Base-by-base conservation (phyloP, 1,284 basidiomycete genomes). In the Puccinia hordei region DNA sequence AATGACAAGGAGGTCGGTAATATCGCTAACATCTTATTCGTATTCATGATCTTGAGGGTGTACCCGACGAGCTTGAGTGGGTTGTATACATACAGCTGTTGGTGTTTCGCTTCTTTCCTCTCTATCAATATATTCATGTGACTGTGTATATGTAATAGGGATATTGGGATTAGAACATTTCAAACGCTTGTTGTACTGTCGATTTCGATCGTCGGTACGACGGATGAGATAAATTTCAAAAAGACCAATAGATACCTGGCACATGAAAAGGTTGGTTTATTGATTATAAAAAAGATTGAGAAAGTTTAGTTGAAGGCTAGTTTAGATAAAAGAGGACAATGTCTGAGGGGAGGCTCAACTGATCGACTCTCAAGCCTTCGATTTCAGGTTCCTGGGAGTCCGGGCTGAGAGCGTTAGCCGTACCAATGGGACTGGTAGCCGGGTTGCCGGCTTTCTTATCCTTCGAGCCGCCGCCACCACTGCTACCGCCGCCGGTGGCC, bases 281-380 rank as follows among this genome's bases (percentile, higher is more conserved):
- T 24, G 17, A 30, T 53, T 27, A 73, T n/a, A 19, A 24, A 57
- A 38, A 24, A 12, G 41, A n/a, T n/a, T n/a, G n/a, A n/a, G n/a
- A n/a, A n/a, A n/a, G n/a, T n/a, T n/a, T n/a, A n/a, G n/a, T n/a
- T n/a, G n/a, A n/a, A n/a, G n/a, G n/a, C n/a, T n/a, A n/a, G n/a
- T n/a, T n/a, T n/a, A n/a, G n/a, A n/a, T n/a, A n/a, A n/a, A n/a
- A n/a, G n/a, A n/a, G n/a, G n/a, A n/a, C n/a, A n/a, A n/a, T n/a
- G n/a, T n/a, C n/a, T n/a, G n/a, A n/a, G n/a, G 19, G 41, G 46
- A 41, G 35, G n/a, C 68, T 71, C 19, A 49, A 82, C 95, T 94
- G 85, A 95, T 98, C 95, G 74, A 98, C 95, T 57, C 94, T 89
- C 89, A 98, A 91, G 57, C 94, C 94, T 83, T 92, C 92, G 17